Percentiles rank a stretch among this genome's conserved stretches.
Evolutionary conservation across 2,329 filamentous ascomycete genomes (phyloP).

Genomic region (Talaromyces verruculosus): DNA sequence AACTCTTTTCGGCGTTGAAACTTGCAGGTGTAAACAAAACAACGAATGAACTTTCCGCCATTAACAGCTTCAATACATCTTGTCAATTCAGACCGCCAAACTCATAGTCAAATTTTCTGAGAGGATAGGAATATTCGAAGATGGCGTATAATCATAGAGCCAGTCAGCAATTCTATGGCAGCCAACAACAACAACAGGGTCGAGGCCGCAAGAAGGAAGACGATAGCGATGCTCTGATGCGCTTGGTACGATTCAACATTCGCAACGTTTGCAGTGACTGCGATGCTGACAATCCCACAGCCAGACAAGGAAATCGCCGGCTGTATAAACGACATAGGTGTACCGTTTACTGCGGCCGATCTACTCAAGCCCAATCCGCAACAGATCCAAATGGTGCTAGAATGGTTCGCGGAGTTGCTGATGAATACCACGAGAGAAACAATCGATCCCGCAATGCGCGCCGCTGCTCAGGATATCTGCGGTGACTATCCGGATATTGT

Average conservation of each 20-base stretch:
- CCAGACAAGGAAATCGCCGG: constrained; percentile 80
- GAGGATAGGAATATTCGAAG: not conserved
- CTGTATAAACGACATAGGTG: constrained; percentile 95
- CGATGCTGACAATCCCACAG: constrained; percentile 38
- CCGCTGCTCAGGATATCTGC: constrained; percentile 82
- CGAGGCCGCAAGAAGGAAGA: constrained; percentile 57
- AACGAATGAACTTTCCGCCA: not conserved
- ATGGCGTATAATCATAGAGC: constrained; percentile 56
- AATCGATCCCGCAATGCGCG: constrained; percentile 91
- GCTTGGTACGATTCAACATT: constrained; percentile 46
- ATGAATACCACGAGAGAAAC: constrained; percentile 92
- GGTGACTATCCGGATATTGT: constrained; percentile 81
- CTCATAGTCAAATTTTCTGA: too few species aligned
- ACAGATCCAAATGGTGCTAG: constrained; percentile 95
- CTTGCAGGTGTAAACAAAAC: constrained; percentile 35
- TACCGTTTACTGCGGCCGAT: constrained; percentile 81
- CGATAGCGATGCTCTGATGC: constrained; percentile 59
- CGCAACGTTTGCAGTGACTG: not conserved
- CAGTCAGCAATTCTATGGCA: constrained; percentile 53
- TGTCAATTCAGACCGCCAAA: not conserved
- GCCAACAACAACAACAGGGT: constrained; percentile 43
- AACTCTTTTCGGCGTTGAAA: constrained; percentile 25
- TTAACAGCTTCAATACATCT: not conserved
- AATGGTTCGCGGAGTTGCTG: constrained; percentile 93
- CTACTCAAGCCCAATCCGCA: constrained; percentile 90